Conservation (phyloP, 345 rosid genomes). For the Syzygium aromaticum region DNA sequence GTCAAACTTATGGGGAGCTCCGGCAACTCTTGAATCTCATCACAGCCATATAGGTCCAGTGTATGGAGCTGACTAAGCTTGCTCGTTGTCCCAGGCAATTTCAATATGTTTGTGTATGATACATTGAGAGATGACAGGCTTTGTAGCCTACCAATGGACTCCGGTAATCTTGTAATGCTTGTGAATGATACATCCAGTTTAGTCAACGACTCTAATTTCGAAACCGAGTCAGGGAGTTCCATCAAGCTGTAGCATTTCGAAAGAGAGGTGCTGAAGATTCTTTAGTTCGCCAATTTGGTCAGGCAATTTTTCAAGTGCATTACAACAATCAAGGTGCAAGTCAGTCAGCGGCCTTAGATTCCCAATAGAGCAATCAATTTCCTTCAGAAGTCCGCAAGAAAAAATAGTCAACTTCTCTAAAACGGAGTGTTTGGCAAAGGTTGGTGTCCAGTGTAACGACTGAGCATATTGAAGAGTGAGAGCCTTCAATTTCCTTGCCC, state of each 20-base stretch:
- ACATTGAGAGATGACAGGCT: not conserved
- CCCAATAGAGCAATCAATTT: not conserved
- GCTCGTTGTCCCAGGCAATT: not conserved
- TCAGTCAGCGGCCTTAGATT: not conserved
- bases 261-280: not conserved
- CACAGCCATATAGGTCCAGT: not conserved
- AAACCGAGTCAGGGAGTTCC: not conserved
- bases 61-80: not conserved
- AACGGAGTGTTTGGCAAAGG: not conserved
- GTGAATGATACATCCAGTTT: not conserved
- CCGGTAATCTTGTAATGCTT: not conserved
- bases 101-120: not conserved
- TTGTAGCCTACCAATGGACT: not conserved
- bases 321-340: not conserved
- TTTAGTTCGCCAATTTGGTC: not conserved
- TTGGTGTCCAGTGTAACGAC: not conserved
- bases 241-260: not conserved
- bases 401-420: not conserved
- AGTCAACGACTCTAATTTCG: no score
- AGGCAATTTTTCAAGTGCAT: not conserved
- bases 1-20: not conserved
- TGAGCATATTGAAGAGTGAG: not conserved
- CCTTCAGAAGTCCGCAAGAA: accelerated
- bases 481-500: not conserved
- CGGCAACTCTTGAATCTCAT: not conserved